Percentiles rank a stretch among this genome's conserved stretches.
Evolutionary conservation across 2,329 filamentous ascomycete species (phyloP).

Genomic region (Pseudocercospora vitis): DNA sequence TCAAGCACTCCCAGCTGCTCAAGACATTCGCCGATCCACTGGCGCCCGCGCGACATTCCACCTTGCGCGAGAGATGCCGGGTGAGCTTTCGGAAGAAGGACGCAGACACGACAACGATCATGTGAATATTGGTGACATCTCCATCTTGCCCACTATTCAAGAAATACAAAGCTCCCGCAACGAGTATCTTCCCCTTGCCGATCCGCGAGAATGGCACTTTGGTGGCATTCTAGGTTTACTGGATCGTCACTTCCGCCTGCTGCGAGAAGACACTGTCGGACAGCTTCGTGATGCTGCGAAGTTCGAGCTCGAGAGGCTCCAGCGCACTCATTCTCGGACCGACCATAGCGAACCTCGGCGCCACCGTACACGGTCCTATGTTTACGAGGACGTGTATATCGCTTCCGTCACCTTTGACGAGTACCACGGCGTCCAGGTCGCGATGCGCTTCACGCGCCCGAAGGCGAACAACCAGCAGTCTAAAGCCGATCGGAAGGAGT

Average conservation of each 20-base stretch:
- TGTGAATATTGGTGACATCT: constrained; percentile 59
- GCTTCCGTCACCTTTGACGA: no score
- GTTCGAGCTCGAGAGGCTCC: constrained; percentile 42
- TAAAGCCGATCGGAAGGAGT: no score
- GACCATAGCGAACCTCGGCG: no score
- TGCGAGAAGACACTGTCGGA: constrained; percentile 69
- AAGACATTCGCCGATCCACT: no score
- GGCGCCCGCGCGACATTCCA: no score
- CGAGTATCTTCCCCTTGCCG: constrained; percentile 26
- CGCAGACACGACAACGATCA: constrained; percentile 75
- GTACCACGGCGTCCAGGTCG: no score
- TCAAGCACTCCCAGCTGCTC: no score
- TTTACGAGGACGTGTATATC: no score
- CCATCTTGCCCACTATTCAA: constrained; percentile 65
- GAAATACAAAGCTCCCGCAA: constrained; percentile 44
- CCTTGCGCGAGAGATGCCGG: constrained; percentile 31
- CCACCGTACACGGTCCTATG: no score
- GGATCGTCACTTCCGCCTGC: constrained; percentile 70
- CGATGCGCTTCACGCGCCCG: no score
- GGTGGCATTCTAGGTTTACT: constrained; percentile 52
- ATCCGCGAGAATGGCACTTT: constrained; percentile 45
- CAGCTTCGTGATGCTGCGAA: constrained; percentile 63
- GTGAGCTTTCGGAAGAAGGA: constrained; percentile 45
- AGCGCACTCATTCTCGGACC: no score
- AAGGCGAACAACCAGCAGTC: no score